Percentiles rank a stretch among this genome's conserved stretches.
phyloP scores from a whole-genome alignment of 2,329 filamentous ascomycete genomes.

The Alternaria gansuensis region DNA sequence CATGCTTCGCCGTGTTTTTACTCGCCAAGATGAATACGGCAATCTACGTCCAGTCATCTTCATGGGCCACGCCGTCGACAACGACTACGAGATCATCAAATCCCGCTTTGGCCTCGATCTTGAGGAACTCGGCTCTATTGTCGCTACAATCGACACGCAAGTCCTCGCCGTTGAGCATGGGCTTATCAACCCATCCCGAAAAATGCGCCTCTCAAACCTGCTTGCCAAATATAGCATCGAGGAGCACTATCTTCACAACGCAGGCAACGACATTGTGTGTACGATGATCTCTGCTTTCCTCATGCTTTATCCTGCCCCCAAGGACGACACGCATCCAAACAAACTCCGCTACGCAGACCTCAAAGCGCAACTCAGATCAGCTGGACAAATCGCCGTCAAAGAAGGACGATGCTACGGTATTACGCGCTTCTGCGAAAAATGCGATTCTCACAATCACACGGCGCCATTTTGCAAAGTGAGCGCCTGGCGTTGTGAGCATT shows the following conservation, averaged over 20 bases:
- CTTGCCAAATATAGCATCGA: slow-evolving; percentile 7
- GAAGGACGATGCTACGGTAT: background rate
- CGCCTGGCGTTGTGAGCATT: background rate
- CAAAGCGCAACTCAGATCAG: background rate
- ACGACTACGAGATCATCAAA: slow-evolving; percentile 28
- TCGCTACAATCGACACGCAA: slow-evolving; percentile 34
- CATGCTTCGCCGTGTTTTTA: slow-evolving; percentile 18
- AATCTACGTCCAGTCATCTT: slow-evolving; percentile 28
- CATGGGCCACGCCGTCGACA: slow-evolving; percentile 33
- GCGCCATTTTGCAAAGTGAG: background rate
- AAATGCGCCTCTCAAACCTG: slow-evolving; percentile 14
- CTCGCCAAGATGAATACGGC: background rate
- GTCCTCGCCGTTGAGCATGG: slow-evolving; percentile 26
- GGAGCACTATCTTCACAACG: slow-evolving; percentile 27
- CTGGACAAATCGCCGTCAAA: background rate
- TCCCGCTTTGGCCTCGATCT: slow-evolving; percentile 29
- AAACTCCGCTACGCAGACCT: background rate
- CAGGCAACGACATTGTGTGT: slow-evolving; percentile 25
- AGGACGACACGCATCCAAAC: background rate
- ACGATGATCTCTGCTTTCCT: slow-evolving; percentile 24
- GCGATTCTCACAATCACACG: slow-evolving; percentile 1
- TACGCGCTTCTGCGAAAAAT: background rate
- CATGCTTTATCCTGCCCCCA: background rate
- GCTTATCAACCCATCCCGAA: background rate
- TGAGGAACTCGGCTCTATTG: slow-evolving; percentile 16